phyloP scores from a whole-genome alignment of 306 rosid genomes.

The Purshia tridentata region DNA sequence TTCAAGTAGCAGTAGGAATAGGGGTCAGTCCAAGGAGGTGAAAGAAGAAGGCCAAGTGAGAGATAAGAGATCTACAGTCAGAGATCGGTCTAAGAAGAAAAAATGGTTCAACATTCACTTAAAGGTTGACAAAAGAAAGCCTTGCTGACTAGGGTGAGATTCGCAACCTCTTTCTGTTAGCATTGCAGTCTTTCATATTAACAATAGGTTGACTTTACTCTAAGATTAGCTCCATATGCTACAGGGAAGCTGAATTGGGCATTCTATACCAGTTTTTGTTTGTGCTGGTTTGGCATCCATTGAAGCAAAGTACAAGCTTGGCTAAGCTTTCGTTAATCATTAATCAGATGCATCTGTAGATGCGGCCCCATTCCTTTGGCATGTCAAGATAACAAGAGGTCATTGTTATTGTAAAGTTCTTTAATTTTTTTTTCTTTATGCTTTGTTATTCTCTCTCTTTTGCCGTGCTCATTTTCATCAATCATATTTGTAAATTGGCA shows the following conservation, averaged over 20 bases:
- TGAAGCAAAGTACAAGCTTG: conserved; percentile 37
- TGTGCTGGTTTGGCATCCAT: conserved; percentile 35
- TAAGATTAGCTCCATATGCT: conserved; percentile 11
- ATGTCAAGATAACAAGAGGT: conserved; percentile 41
- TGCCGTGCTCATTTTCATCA: conserved; percentile 24
- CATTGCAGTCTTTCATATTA: conserved; percentile 15
- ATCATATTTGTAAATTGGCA: conserved; percentile 61
- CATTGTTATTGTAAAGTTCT: conserved; percentile 66
- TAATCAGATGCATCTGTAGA: conserved; percentile 12
- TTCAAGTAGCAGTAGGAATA: conserved; percentile 65
- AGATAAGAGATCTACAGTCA: conserved; percentile 53
- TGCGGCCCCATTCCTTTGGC: conserved; percentile 34
- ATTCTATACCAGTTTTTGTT: conserved; percentile 16
- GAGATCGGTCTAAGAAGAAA: conserved; percentile 85
- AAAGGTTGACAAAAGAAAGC: conserved; percentile 89
- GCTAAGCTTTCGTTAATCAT: conserved; percentile 29
- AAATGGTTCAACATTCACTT: conserved; percentile 89
- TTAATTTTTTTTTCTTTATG: conserved; percentile 13
- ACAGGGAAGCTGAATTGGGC: conserved; percentile 24
- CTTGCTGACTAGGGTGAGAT: conserved; percentile 64
- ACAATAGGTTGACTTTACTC: neutral
- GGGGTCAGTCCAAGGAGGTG: conserved; percentile 59
- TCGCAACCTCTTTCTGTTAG: conserved; percentile 17
- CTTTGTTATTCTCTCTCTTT: conserved; percentile 9
- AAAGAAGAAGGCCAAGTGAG: conserved; percentile 69